Conservation (phyloP, 345 rosid genomes). For the Psidium guajava region DNA sequence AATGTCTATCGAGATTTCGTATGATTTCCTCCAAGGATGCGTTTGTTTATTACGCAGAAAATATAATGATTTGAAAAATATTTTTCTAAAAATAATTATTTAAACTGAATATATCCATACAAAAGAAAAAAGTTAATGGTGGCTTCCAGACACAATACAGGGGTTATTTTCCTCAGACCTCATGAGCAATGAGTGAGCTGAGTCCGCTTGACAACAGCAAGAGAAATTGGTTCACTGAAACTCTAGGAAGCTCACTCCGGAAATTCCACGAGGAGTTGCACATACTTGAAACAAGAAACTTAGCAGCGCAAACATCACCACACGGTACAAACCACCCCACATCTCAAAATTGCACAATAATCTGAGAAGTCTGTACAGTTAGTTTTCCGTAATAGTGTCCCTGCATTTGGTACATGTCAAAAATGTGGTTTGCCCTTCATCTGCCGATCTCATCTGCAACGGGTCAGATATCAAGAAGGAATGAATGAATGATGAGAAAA, state of each 20-base stretch:
- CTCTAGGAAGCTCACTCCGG: background rate
- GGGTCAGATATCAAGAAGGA: background rate
- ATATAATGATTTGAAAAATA: too few species aligned
- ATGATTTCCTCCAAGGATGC: too few species aligned
- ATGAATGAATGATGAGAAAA: background rate
- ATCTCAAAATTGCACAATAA: background rate
- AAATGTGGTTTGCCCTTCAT: constrained; percentile 37
- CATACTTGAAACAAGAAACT: background rate
- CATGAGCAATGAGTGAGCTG: background rate
- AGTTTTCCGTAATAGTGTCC: background rate
- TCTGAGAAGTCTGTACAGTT: background rate
- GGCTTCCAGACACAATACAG: background rate
- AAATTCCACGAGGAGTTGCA: background rate
- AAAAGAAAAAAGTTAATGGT: background rate
- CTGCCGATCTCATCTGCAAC: constrained; percentile 38
- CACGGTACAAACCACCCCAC: background rate
- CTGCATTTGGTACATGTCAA: constrained; percentile 20
- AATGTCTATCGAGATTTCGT: background rate
- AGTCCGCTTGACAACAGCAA: background rate
- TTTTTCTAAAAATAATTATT: too few species aligned
- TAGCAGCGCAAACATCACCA: background rate
- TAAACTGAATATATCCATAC: background rate
- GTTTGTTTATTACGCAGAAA: too few species aligned
- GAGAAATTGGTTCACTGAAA: background rate
- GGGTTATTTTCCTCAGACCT: background rate